Evolutionary conservation across 306 rosid species (phyloP), one percentile per base, ranked within the genome.

Genomic region (Cucurbita ficifolia): DNA sequence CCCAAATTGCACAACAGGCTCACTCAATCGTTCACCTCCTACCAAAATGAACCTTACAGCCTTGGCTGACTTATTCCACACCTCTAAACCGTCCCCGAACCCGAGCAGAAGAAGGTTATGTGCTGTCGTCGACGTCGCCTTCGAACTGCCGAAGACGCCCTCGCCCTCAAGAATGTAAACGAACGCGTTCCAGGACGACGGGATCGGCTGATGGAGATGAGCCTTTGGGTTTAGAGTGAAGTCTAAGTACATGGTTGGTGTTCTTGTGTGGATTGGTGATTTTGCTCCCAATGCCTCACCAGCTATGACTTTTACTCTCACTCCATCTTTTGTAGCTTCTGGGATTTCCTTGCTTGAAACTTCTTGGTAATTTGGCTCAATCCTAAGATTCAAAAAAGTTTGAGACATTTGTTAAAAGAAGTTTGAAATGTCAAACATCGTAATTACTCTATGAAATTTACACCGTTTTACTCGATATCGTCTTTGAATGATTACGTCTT

Each of bases 301-400:
- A 2, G 99, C 99, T 76, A 94, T 89, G 0, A 91, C 99, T 75
- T 88, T 94, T 8, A 94, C 98, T 60, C 74, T 82, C 17, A 91
- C 77, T 7, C 97, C 99, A 82, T 91, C 97, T 82, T 80, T 67
- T 61, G 63, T 75, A 36, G 85, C 82, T 82, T 94, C 99, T 50
- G 68, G 75, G 48, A 94, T 77, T 82, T 91, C 95, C 87, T 85
- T 88, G 79, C 96, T 89, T 72, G 63, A 56, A 24, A 89, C 77
- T 81, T 94, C 99, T 85, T 91, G 99, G 65, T 94, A 94, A 81
- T 76, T 89, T 77, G 99, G 99, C 72, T 94, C 96, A 76, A 87
- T 86, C 99, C 99, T 94, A 74, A 73, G 18, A 7, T 42, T 42
- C 22, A 38, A 35, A 64, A 18, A 5, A 19, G 52, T 65, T 17